Percentiles rank a stretch among this genome's conserved stretches.
These are phyloP conservation scores for Cystofilobasidium macerans DNA, from an alignment of 768 basidiomycete genomes.

Conservation along the genomic window DNA sequence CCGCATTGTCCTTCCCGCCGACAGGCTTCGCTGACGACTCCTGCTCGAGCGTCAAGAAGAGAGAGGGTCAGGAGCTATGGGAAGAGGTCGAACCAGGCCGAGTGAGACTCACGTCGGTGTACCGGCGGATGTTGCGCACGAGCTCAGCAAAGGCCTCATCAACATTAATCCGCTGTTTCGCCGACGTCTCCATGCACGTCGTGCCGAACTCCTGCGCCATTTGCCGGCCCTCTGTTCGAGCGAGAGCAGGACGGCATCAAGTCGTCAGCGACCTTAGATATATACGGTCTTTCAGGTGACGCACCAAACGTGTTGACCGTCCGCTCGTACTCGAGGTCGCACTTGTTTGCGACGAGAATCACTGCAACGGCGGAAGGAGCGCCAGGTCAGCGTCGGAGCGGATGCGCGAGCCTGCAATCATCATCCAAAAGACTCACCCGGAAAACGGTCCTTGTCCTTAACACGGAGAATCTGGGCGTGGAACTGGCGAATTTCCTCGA, in stretches of 20 bases:
- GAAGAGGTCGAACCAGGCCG: not conserved
- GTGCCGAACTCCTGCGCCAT: constrained; percentile 89
- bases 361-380: constrained; percentile 24
- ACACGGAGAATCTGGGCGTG: constrained; percentile 90
- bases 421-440: constrained; percentile 39
- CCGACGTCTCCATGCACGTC: constrained; percentile 91
- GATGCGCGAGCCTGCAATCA: too few species aligned
- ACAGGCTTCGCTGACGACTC: not conserved
- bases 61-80: not conserved
- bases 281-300: constrained; percentile 20
- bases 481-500: constrained; percentile 93
- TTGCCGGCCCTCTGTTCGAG: constrained; percentile 75
- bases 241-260: not conserved
- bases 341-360: constrained; percentile 81
- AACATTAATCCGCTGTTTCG: constrained; percentile 91
- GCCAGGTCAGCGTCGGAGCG: too few species aligned
- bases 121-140: constrained; percentile 84
- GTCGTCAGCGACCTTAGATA: not conserved
- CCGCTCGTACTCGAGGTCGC: constrained; percentile 87
- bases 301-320: constrained; percentile 89
- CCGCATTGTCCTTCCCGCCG: not conserved
- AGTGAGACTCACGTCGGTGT: constrained; percentile 60
- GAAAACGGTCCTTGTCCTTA: constrained; percentile 91
- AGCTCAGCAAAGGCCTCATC: constrained; percentile 90
- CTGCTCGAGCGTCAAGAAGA: not conserved